Conservation (phyloP, 2,329 filamentous ascomycete species). For the Colletotrichum plurivorum region DNA sequence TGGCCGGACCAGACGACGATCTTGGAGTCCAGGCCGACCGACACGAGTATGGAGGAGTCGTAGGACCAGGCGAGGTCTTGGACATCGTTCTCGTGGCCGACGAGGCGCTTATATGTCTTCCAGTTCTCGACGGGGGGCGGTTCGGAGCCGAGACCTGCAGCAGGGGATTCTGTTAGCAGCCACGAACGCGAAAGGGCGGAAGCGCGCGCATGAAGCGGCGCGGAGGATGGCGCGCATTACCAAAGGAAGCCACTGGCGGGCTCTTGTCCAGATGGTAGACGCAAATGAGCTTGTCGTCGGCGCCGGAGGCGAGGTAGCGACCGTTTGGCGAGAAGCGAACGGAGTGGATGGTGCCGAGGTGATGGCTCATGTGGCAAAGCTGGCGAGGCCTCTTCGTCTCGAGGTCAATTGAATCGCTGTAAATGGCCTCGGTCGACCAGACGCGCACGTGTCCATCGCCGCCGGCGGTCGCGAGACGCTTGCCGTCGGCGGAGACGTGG, state of each 20-base stretch:
- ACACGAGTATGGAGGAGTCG: constrained; percentile 95
- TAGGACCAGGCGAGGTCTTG: constrained; percentile 98
- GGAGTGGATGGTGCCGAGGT: constrained; percentile 96
- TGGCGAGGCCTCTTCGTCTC: constrained; percentile 79
- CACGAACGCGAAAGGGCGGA: background rate
- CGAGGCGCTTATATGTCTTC: constrained; percentile 93
- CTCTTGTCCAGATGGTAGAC: constrained; percentile 93
- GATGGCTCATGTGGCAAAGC: constrained; percentile 97
- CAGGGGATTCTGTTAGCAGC: constrained; percentile 29
- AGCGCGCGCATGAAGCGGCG: background rate
- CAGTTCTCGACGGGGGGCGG: constrained; percentile 96
- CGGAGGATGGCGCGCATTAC: constrained; percentile 60
- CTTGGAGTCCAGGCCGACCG: constrained; percentile 96
- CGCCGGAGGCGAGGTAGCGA: constrained; percentile 94
- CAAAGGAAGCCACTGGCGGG: constrained; percentile 85
- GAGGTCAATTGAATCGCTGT: constrained; percentile 66
- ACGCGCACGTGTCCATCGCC: constrained; percentile 98
- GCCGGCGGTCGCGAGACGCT: constrained; percentile 91
- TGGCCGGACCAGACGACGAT: constrained; percentile 98
- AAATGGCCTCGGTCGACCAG: constrained; percentile 96
- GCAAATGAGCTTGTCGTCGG: constrained; percentile 99
- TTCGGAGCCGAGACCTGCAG: constrained; percentile 62
- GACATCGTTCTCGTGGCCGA: constrained; percentile 98
- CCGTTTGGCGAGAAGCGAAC: constrained; percentile 97
- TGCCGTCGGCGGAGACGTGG: constrained; percentile 95